Base-by-base conservation (phyloP, 2,329 filamentous ascomycete genomes). In the Nigrospora oryzae region DNA sequence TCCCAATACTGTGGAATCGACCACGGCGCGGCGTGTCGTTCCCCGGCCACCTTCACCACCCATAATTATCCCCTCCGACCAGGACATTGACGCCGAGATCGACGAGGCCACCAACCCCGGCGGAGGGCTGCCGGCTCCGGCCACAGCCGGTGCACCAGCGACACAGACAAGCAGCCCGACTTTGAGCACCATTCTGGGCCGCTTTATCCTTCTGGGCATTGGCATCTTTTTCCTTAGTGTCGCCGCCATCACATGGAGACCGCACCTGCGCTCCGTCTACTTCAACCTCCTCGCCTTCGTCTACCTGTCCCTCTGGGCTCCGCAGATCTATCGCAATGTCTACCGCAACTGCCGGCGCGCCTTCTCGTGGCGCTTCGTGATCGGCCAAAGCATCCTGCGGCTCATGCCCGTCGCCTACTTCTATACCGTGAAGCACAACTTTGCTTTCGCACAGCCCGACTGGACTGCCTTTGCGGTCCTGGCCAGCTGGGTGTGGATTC, bases 261-360 rank as follows among this genome's bases (percentile, higher is more conserved):
- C 74, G 1, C 60, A 64, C 8, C 58, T 76, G 36, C 77, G 81
- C 33, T 67, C 72, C 19, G 58, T 68, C 42, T 83, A 83, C 59
- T 68, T 79, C 55, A 79, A 90, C 59, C 51, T 73, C 3, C 67
- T 95, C 17, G 74, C 79, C 2, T 80, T 91, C 55, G 52, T 77
- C 43, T 96, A 96, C 60, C 77, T 96, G 38, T 95, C 90, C 16
- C 83, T 96, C 59, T 97, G 91, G 91, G 61, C 83, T 1, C 91
- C 93, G 0, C 93, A 98, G 62, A 95, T 97, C 53, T 79, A 86
- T 59, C 86, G 93, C 50, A 98, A 98, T 62, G 74, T 86, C 43
- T 81, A 87, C 64, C 86, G 91, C 44, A 96, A 96, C 65, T 95
- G 89, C 63, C 87, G 90, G 36, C 87, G 86, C 56, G 90, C 91